phyloP scores from a whole-genome alignment of 2,329 filamentous ascomycete species.

The Trichoderma cornu-damae region DNA sequence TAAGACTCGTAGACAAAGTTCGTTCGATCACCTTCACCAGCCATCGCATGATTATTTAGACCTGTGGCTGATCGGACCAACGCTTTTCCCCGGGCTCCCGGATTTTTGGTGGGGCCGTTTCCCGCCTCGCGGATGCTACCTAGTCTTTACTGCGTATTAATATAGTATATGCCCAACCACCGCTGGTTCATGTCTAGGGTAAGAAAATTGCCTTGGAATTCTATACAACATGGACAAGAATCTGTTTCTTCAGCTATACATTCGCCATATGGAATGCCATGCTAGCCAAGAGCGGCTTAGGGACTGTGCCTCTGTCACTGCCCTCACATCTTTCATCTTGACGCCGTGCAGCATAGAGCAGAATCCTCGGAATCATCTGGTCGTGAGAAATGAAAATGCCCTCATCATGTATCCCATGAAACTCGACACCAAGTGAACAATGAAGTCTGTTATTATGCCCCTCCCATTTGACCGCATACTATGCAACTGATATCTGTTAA shows the following conservation, averaged over 20 bases:
- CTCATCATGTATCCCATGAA: neutral
- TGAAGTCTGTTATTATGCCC: conserved; percentile 12
- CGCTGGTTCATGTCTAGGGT: neutral
- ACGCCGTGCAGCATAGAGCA: neutral
- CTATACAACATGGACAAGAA: neutral
- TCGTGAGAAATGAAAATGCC: conserved; percentile 1
- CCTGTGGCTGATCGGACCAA: conserved; percentile 11
- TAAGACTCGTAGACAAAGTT: neutral
- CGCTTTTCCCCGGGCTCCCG: conserved; percentile 8
- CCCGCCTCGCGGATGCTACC: neutral
- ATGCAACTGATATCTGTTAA: conserved; percentile 18
- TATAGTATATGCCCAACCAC: neutral
- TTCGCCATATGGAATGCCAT: neutral
- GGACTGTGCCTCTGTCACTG: neutral
- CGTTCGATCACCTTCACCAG: neutral
- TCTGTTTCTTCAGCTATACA: too few species aligned
- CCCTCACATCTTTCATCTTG: neutral
- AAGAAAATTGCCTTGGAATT: too few species aligned
- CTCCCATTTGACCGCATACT: conserved; percentile 17
- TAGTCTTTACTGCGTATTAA: too few species aligned
- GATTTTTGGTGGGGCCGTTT: conserved; percentile 11
- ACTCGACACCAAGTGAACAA: neutral
- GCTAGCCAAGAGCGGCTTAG: neutral
- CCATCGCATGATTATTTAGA: neutral
- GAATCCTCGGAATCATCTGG: neutral